Evolutionary conservation across 495 filamentous ascomycete species (phyloP).

Genomic region (Massariosphaeria phaeospora): DNA sequence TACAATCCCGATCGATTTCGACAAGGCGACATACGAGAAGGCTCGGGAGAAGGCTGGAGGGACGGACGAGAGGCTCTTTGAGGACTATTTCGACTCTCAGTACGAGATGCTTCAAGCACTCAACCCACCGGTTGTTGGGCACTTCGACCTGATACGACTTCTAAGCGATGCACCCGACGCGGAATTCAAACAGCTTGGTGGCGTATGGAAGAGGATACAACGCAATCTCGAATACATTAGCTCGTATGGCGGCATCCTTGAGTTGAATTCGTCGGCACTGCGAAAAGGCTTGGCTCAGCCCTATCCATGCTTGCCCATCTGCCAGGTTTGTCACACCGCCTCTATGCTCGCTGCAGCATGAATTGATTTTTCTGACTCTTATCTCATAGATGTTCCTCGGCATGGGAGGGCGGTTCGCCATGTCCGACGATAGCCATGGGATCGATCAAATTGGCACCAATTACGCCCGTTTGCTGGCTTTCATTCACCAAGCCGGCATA

Average conservation of each 20-base stretch:
- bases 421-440: constrained; percentile 90
- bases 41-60: constrained; percentile 55
- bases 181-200: constrained; percentile 48
- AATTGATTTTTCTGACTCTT: constrained; percentile 14
- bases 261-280: constrained; percentile 80
- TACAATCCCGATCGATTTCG: constrained; percentile 84
- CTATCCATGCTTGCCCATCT: constrained; percentile 77
- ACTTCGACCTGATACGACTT: constrained; percentile 88
- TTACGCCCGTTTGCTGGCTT: constrained; percentile 58
- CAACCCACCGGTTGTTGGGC: constrained; percentile 76
- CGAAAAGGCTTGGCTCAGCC: constrained; percentile 87
- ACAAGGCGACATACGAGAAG: constrained; percentile 59
- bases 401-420: constrained; percentile 71
- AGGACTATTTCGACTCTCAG: constrained; percentile 83
- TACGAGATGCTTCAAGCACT: constrained; percentile 69
- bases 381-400: constrained; percentile 51
- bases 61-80: constrained; percentile 66
- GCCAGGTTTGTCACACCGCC: constrained; percentile 53
- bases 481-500: constrained; percentile 49
- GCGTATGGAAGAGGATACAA: constrained; percentile 66
- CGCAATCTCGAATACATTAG: constrained; percentile 69
- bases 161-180: constrained; percentile 62
- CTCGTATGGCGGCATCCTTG: constrained; percentile 72
- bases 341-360: background rate
- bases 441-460: constrained; percentile 72